Evolutionary conservation across 2,329 filamentous ascomycete species (phyloP).

Genomic region (Magnaporthiopsis incrustans): DNA sequence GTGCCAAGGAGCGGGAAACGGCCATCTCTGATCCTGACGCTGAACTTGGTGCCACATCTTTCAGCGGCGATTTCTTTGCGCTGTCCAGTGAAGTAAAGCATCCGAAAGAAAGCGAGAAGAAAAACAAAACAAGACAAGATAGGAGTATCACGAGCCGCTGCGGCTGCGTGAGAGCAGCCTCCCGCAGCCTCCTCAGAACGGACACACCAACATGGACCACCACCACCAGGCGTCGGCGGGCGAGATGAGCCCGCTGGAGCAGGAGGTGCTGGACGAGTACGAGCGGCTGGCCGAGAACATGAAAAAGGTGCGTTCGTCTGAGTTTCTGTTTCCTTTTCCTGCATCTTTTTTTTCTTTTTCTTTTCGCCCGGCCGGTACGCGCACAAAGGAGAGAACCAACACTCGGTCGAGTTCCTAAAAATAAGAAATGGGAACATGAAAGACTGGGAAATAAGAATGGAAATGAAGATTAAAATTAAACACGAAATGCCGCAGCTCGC

Average conservation of each 20-base stretch:
- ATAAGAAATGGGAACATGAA: neutral
- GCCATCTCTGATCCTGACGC: too few relatives aligned
- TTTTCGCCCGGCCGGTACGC: too few relatives aligned
- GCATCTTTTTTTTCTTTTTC: neutral
- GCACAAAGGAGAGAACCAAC: too few relatives aligned
- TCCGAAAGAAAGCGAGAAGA: too few relatives aligned
- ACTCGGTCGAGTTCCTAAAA: too few relatives aligned
- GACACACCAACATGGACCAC: slow-evolving; percentile 15
- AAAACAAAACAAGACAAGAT: too few relatives aligned
- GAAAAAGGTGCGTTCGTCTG: slow-evolving; percentile 58
- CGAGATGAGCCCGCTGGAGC: slow-evolving; percentile 72
- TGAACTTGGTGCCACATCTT: too few relatives aligned
- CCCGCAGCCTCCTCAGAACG: neutral
- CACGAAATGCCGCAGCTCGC: slow-evolving; percentile 40
- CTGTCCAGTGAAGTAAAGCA: too few relatives aligned
- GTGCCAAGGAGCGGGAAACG: neutral
- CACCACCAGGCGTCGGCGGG: slow-evolving; percentile 7
- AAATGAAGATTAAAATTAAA: neutral
- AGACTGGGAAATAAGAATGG: neutral
- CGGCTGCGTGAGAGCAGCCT: neutral
- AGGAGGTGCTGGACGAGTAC: slow-evolving; percentile 93
- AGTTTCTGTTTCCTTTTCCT: slow-evolving; percentile 1
- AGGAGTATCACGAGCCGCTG: too few relatives aligned
- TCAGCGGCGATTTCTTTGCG: too few relatives aligned
- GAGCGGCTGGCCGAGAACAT: slow-evolving; percentile 80